A percentile compares a stretch with the other conserved stretches of the same genome.
Evolutionary conservation across 2,329 filamentous ascomycete genomes (phyloP).

Genomic region (Xylariaceae sp.): DNA sequence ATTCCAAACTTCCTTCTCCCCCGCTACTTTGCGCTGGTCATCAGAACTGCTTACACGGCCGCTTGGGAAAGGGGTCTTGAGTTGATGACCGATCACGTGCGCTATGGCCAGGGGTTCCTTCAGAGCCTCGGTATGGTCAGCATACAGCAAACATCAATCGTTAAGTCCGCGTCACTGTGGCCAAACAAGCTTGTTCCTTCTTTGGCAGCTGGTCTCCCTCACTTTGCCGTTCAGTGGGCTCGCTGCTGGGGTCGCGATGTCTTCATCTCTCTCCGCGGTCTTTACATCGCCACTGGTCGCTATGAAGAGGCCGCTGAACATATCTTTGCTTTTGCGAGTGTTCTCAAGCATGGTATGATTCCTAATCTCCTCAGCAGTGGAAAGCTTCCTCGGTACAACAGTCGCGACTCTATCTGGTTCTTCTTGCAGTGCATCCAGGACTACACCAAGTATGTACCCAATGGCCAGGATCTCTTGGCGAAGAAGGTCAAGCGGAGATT

Average conservation of each 20-base stretch:
- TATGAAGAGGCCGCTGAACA: constrained; percentile 89
- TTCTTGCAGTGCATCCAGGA: constrained; percentile 95
- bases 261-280: constrained; percentile 87
- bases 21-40: constrained; percentile 84
- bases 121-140: constrained; percentile 87
- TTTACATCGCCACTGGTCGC: constrained; percentile 86
- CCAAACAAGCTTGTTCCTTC: constrained; percentile 79
- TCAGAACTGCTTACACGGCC: constrained; percentile 82
- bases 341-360: constrained; percentile 97
- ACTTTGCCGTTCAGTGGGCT: constrained; percentile 91
- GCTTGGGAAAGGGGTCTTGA: constrained; percentile 73
- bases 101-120: constrained; percentile 79
- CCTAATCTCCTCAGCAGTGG: constrained; percentile 88
- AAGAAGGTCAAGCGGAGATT: constrained; percentile 79
- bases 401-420: constrained; percentile 96
- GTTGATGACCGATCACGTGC: constrained; percentile 72
- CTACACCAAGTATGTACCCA: constrained; percentile 74
- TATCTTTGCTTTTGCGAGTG: constrained; percentile 88
- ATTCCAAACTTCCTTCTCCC: constrained; percentile 88
- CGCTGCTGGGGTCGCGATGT: constrained; percentile 97
- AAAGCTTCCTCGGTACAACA: constrained; percentile 85
- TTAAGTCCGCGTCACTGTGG: constrained; percentile 87
- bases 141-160: constrained; percentile 81
- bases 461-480: constrained; percentile 67
- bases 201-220: constrained; percentile 85